Percentiles rank a stretch among this genome's conserved stretches.
These are phyloP conservation scores for Tetracladium setigerum DNA, from an alignment of 495 filamentous ascomycete species.

Conservation along the genomic window DNA sequence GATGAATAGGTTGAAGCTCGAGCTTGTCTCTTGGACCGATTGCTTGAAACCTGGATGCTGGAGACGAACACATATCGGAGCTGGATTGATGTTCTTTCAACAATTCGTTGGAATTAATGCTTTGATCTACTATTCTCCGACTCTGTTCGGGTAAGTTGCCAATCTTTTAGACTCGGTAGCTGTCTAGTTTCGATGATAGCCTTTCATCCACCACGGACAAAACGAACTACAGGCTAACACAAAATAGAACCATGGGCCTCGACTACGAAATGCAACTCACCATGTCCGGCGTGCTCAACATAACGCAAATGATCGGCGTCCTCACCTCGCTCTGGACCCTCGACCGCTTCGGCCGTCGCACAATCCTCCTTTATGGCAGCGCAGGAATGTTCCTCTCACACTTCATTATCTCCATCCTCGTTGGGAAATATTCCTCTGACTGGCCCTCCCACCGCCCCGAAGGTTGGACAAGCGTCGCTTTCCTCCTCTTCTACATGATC, in stretches of 20 bases:
- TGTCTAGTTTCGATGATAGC: no score
- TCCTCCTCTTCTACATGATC: conserved; percentile 41
- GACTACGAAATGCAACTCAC: conserved; percentile 43
- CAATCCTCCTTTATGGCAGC: conserved; percentile 36
- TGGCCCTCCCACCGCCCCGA: conserved; percentile 36
- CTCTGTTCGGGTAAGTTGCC: no score
- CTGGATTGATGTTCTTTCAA: conserved; percentile 64
- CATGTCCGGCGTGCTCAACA: conserved; percentile 52
- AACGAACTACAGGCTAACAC: no score
- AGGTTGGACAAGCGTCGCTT: conserved; percentile 43
- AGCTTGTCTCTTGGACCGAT: conserved; percentile 47
- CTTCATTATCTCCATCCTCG: conserved; percentile 42
- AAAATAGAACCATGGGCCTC: no score
- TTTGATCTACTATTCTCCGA: conserved; percentile 51
- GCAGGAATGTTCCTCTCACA: conserved; percentile 41
- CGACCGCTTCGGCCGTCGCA: conserved; percentile 9
- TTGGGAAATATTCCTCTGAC: conserved; percentile 33
- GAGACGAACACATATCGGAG: conserved; percentile 36
- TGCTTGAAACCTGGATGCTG: conserved; percentile 47
- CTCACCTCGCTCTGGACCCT: conserved; percentile 16
- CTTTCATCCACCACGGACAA: no score
- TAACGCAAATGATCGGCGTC: conserved; percentile 31
- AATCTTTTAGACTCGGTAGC: no score
- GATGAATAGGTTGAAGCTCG: not conserved
- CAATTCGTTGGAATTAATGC: conserved; percentile 46